Base-by-base conservation (phyloP, 306 rosid species). In the Pyrus pyrifolia region DNA sequence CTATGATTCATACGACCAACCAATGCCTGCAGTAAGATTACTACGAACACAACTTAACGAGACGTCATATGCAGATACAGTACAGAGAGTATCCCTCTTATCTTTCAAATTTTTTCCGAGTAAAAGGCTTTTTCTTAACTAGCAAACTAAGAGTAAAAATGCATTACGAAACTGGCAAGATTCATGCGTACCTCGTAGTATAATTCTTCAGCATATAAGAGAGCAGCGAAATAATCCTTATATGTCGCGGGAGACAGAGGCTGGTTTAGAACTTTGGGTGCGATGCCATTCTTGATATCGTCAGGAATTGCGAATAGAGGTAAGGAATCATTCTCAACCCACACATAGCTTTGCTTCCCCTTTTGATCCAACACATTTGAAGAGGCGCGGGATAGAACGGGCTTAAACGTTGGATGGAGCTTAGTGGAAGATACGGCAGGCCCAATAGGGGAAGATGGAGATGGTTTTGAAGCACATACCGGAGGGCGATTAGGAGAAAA, bases 201-300 rank as follows among this genome's bases (percentile, higher is more conserved):
- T 80, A 67, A 81, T 1, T 86, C 83, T 79, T 86, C 89, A 3
- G 84, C 79, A 76, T 83, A 79, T 58, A 81, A 45, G 5, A 83
- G 75, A 69, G 89, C 80, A 23, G 87, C 78, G 73, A 86, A 86
- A 78, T 71, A 78, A 63, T 69, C 81, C 83, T 73, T 78, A 9
- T 86, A 86, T 13, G 85, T 74, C 3, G 23, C 35, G 35, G 80
- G 78, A 46, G 85, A 83, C 72, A 81, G 44, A 38, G 74, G 82
- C 40, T 70, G 40, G 5, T 46, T 72, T 15, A 83, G 60, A 69
- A 83, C 74, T 44, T 59, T 23, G 11, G 85, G 85, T 35, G 60
- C 80, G 17, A 72, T 86, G 30, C 73, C 85, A 5, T 52, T 68
- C 79, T 86, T 70, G 64, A 86, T 42, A 76, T 70, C 73, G 42